Evolutionary conservation across 495 filamentous ascomycete species (phyloP).

Genomic region (Rhizodiscina lignyota): DNA sequence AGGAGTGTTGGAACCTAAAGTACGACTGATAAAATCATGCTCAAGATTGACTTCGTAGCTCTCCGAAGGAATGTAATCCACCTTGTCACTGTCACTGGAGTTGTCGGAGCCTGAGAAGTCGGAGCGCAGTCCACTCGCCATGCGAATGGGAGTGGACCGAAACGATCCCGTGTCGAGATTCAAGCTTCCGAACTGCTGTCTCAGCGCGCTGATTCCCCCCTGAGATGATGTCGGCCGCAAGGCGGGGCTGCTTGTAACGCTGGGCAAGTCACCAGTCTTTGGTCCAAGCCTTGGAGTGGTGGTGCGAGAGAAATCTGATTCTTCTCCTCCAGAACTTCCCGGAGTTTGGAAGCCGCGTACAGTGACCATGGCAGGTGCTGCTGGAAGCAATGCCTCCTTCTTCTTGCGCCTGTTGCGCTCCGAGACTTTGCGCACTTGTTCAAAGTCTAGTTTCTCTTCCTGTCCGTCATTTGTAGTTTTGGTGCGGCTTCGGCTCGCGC

Average conservation of each 20-base stretch:
- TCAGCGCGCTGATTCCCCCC: constrained; percentile 62
- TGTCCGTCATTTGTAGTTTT: constrained; percentile 1
- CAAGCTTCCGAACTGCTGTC: constrained; percentile 57
- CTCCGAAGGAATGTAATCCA: constrained; percentile 35
- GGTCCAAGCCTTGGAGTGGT: constrained; percentile 27
- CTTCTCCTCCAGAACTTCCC: constrained; percentile 69
- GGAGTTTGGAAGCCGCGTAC: constrained; percentile 73
- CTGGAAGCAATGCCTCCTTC: constrained; percentile 24
- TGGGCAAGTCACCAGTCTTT: constrained; percentile 14
- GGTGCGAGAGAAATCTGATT: constrained; percentile 50
- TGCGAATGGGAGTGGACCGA: constrained; percentile 1
- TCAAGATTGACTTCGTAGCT: constrained; percentile 83
- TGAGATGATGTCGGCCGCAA: constrained; percentile 39
- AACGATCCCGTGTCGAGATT: constrained; percentile 19
- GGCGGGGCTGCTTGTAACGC: constrained; percentile 33
- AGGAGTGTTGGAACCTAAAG: constrained; percentile 23
- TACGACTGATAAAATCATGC: constrained; percentile 65
- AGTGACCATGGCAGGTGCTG: constrained; percentile 49
- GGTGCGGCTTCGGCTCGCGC: too few species aligned
- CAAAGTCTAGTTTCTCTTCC: constrained; percentile 19
- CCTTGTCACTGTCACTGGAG: constrained; percentile 31
- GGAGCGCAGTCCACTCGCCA: constrained; percentile 26
- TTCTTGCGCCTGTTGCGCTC: constrained; percentile 34
- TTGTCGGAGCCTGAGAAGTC: constrained; percentile 40
- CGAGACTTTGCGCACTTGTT: constrained; percentile 16